These are phyloP conservation scores for Orychophragmus violaceus DNA, from an alignment of 345 rosid species.

Conservation along the genomic window DNA sequence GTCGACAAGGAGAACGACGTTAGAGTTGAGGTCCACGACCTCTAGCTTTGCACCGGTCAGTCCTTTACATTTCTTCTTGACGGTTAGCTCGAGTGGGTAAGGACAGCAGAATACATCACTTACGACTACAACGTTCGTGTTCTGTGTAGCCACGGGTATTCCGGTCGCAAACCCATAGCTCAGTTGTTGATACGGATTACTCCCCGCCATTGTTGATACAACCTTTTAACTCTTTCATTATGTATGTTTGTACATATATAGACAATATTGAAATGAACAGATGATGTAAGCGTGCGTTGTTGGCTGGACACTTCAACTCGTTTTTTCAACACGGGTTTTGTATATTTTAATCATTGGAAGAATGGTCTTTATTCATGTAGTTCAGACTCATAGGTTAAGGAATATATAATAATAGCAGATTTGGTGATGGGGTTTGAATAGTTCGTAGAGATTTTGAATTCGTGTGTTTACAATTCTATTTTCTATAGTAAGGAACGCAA, in stretches of 20 bases:
- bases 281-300: neutral
- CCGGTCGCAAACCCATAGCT: slow-evolving; percentile 7
- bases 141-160: neutral
- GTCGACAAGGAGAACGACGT: slow-evolving; percentile 12
- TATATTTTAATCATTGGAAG: neutral
- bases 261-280: neutral
- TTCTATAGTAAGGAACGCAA: neutral
- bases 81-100: slow-evolving; percentile 19
- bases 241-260: neutral
- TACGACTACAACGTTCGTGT: slow-evolving; percentile 14
- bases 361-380: neutral
- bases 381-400: neutral
- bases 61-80: slow-evolving; percentile 22
- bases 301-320: neutral
- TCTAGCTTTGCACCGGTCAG: neutral
- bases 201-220: neutral
- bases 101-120: slow-evolving; percentile 20
- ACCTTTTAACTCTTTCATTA: neutral
- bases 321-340: neutral
- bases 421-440: neutral
- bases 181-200: neutral
- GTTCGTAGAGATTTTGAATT: neutral
- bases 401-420: too few relatives aligned
- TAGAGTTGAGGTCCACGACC: slow-evolving; percentile 7
- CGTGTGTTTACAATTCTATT: neutral